A percentile compares a stretch with the other conserved stretches of the same genome.
phyloP scores from a whole-genome alignment of 2,329 filamentous ascomycete genomes.

The Penicillium griseofulvum region DNA sequence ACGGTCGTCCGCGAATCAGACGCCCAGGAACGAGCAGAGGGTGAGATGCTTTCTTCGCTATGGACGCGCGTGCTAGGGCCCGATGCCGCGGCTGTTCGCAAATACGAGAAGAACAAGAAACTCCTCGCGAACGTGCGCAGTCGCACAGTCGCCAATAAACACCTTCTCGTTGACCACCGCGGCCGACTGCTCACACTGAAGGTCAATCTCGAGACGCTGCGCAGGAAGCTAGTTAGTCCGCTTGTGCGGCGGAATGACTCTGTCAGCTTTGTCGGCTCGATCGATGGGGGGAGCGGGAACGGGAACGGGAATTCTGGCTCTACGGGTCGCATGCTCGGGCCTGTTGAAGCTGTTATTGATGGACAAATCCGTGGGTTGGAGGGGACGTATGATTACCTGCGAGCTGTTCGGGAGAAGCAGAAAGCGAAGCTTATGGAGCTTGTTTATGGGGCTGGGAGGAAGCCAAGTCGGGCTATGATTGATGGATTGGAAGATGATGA shows the following conservation, averaged over 20 bases:
- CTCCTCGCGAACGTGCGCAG: slow-evolving; percentile 75
- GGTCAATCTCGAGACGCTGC: slow-evolving; percentile 78
- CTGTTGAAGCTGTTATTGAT: slow-evolving; percentile 57
- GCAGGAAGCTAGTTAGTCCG: slow-evolving; percentile 79
- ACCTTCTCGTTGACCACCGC: slow-evolving; percentile 81
- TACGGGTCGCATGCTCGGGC: slow-evolving; percentile 60
- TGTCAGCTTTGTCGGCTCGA: slow-evolving; percentile 34
- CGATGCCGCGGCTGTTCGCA: slow-evolving; percentile 71
- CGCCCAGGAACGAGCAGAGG: slow-evolving; percentile 74
- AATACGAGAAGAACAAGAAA: slow-evolving; percentile 86
- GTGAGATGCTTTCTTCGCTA: slow-evolving; percentile 75
- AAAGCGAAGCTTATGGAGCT: slow-evolving; percentile 80
- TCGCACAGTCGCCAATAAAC: slow-evolving; percentile 83
- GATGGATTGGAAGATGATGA: slow-evolving; percentile 18
- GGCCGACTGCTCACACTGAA: slow-evolving; percentile 79
- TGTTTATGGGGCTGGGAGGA: slow-evolving; percentile 60
- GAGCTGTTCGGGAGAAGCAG: slow-evolving; percentile 71
- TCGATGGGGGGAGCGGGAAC: slow-evolving; percentile 20
- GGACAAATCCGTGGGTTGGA: slow-evolving; percentile 83
- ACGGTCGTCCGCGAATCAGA: slow-evolving; percentile 80
- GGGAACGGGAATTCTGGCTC: slow-evolving; percentile 21
- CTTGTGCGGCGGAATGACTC: slow-evolving; percentile 68
- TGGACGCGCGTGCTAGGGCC: slow-evolving; percentile 84
- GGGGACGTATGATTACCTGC: slow-evolving; percentile 74
- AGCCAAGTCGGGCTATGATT: slow-evolving; percentile 26